Evolutionary conservation across 805 yeast genomes (phyloP).

Genomic region (Maudiozyma serrabonitensis): DNA sequence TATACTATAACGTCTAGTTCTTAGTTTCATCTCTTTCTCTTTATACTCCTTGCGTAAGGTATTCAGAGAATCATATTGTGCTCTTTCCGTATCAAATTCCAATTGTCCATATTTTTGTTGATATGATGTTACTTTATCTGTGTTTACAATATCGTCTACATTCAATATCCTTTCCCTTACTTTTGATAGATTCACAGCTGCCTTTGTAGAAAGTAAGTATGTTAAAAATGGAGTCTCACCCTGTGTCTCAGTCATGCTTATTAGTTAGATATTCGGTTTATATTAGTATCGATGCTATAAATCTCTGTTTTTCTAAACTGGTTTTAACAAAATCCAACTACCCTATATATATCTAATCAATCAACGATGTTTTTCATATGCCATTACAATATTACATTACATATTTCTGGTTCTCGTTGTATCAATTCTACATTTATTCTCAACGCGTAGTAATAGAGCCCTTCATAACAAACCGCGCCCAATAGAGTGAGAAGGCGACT

Average conservation of each 20-base stretch:
- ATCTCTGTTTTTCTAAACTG: too few relatives aligned
- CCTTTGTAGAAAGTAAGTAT: slow-evolving; percentile 1
- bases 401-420: too few relatives aligned
- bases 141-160: not conserved
- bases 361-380: too few relatives aligned
- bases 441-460: too few relatives aligned
- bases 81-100: slow-evolving; percentile 1
- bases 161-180: not conserved
- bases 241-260: not conserved
- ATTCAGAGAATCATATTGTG: not conserved
- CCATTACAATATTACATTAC: too few relatives aligned
- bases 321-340: too few relatives aligned
- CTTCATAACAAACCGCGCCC: too few relatives aligned
- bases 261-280: too few relatives aligned
- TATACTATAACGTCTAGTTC: slow-evolving; percentile 22
- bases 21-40: slow-evolving; percentile 8
- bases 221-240: not conserved
- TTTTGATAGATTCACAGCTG: not conserved
- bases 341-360: too few relatives aligned
- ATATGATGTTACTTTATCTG: not conserved
- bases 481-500: too few relatives aligned
- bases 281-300: too few relatives aligned
- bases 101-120: not conserved
- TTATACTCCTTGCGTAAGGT: slow-evolving; percentile 10
- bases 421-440: too few relatives aligned